Conservation (phyloP, 1,139 yeast genomes). For the Geotrichum citri-aurantii region DNA sequence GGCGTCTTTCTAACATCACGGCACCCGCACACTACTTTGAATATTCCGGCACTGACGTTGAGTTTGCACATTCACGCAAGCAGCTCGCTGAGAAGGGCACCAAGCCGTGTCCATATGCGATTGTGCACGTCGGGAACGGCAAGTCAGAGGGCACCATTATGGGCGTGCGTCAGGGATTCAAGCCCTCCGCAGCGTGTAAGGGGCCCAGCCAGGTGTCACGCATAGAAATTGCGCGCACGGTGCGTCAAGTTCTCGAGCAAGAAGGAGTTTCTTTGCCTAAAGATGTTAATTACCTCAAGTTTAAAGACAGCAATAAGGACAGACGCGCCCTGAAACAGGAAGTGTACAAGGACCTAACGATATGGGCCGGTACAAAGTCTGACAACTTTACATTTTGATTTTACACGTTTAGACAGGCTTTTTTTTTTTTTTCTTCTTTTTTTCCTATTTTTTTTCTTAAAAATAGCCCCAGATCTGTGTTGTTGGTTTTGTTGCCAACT, state of each 20-base stretch:
- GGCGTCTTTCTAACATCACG: constrained; percentile 16
- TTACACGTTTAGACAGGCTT: not conserved
- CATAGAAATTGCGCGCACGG: constrained; percentile 15
- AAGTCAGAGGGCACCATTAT: constrained; percentile 29
- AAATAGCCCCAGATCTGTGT: not conserved
- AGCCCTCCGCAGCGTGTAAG: constrained; percentile 24
- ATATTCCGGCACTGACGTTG: constrained; percentile 5
- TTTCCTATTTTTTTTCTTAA: not conserved
- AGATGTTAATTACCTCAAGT: constrained; percentile 5
- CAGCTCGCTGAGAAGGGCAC: constrained; percentile 4
- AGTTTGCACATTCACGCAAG: constrained; percentile 8
- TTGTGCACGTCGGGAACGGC: constrained; percentile 21
- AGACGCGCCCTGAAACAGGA: constrained; percentile 24
- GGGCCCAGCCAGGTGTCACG: constrained; percentile 28
- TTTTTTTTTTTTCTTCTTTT: too few species aligned
- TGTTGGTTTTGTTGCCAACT: not conserved
- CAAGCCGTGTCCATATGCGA: constrained; percentile 25
- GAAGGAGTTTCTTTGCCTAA: not conserved
- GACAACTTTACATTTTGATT: constrained; percentile 29
- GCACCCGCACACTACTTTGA: constrained; percentile 8
- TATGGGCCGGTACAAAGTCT: constrained; percentile 29
- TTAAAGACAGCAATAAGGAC: constrained; percentile 13
- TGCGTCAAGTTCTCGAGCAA: constrained; percentile 4
- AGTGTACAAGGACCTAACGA: constrained; percentile 24
- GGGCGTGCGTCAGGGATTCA: constrained; percentile 35